These are phyloP conservation scores for Annulohypoxylon stygium DNA, from an alignment of 495 filamentous ascomycete species.

Conservation along the genomic window DNA sequence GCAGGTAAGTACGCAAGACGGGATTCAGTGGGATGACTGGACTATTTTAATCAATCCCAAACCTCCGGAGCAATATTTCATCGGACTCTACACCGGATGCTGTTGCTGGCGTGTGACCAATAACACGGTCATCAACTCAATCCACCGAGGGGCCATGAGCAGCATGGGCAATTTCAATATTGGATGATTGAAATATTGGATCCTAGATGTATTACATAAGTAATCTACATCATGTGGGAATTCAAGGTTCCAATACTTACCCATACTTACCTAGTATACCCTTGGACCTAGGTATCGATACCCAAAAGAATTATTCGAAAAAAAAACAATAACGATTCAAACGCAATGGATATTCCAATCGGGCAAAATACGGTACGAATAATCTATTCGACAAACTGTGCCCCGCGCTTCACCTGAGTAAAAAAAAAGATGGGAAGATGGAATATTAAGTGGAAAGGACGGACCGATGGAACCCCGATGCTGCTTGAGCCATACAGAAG, in stretches of 20 bases:
- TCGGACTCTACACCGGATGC: not conserved
- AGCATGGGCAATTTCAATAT: slow-evolving; percentile 1
- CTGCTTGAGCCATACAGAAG: not conserved
- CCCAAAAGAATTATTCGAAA: not conserved
- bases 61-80: not conserved
- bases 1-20: not conserved
- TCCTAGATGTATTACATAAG: slow-evolving; percentile 9
- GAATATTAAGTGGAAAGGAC: slow-evolving; percentile 23
- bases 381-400: slow-evolving; percentile 21
- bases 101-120: slow-evolving; percentile 15
- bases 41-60: not conserved
- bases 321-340: not conserved
- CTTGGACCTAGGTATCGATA: slow-evolving; percentile 7
- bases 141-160: not conserved
- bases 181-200: not conserved
- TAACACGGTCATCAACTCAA: slow-evolving; percentile 15
- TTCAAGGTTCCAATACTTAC: not conserved
- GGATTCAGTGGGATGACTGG: not conserved
- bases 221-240: slow-evolving; percentile 14
- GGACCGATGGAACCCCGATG: slow-evolving; percentile 38
- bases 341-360: slow-evolving; percentile 19
- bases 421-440: not conserved
- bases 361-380: slow-evolving; percentile 44
- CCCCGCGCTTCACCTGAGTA: slow-evolving; percentile 35
- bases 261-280: not conserved